Percentiles rank a stretch among this genome's conserved stretches.
Evolutionary conservation across 352 stramenopile genomes (phyloP).

Genomic region (Phytophthora podocarpi): DNA sequence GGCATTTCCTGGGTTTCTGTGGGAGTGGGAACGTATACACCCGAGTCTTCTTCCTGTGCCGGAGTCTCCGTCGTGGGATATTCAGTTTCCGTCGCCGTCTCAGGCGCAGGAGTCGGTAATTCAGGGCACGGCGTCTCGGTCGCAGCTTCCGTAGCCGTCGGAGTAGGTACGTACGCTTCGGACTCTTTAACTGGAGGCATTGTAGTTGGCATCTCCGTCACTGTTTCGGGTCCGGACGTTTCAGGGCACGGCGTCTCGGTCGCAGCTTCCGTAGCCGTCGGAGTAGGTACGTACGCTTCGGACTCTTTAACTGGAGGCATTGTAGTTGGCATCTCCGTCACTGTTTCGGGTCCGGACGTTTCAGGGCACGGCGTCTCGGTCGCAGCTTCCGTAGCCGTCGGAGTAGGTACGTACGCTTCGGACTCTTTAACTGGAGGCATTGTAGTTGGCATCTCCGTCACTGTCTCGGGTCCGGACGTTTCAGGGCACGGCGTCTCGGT

Average conservation of each 20-base stretch:
- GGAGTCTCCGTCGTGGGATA: constrained; percentile 1
- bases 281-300: not conserved
- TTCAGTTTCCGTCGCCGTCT: constrained; percentile 11
- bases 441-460: constrained; percentile 1
- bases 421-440: constrained; percentile 10
- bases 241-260: constrained; percentile 8
- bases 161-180: not conserved
- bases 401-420: not conserved
- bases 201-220: constrained; percentile 8
- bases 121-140: constrained; percentile 24
- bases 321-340: constrained; percentile 8
- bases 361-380: constrained; percentile 8
- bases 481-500: constrained; percentile 4
- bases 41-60: not conserved
- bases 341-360: not conserved
- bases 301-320: constrained; percentile 10
- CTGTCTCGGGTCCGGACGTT: not conserved
- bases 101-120: constrained; percentile 6
- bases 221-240: not conserved
- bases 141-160: not conserved
- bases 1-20: too few species aligned
- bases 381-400: not conserved
- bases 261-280: not conserved
- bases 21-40: not conserved
- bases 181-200: not conserved